Evolutionary conservation across 495 filamentous ascomycete species (phyloP).

Genomic region (Emericellopsis terricola): DNA sequence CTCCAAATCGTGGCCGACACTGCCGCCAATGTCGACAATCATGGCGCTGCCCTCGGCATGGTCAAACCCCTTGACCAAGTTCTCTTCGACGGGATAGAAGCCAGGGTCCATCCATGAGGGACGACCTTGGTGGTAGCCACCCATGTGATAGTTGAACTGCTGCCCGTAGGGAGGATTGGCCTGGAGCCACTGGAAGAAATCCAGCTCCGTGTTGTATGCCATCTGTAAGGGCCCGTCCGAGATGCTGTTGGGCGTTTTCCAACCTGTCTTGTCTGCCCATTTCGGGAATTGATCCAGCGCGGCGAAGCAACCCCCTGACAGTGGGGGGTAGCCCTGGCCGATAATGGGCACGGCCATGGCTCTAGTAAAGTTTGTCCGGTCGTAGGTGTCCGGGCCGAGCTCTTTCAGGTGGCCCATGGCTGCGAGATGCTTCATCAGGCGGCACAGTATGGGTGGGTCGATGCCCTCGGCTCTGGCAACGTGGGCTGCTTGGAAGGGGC

Average conservation of each 20-base stretch:
- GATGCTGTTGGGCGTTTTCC: slow-evolving; percentile 8
- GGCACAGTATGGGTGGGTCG: slow-evolving; percentile 6
- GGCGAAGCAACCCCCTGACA: slow-evolving; percentile 6
- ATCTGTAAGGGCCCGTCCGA: slow-evolving; percentile 13
- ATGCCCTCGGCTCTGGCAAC: slow-evolving; percentile 4
- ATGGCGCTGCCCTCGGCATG: slow-evolving; percentile 13
- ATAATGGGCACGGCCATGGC: slow-evolving; percentile 16
- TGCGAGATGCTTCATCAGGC: slow-evolving; percentile 28
- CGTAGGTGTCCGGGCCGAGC: slow-evolving; percentile 24
- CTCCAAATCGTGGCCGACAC: slow-evolving; percentile 28
- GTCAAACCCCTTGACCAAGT: slow-evolving; percentile 13
- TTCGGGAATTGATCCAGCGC: slow-evolving; percentile 3
- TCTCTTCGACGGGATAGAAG: slow-evolving; percentile 28
- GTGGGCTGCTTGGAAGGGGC: slow-evolving; percentile 1
- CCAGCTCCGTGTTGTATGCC: slow-evolving; percentile 11
- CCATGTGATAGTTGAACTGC: slow-evolving; percentile 34
- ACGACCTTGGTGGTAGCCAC: slow-evolving; percentile 26
- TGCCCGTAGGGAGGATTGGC: slow-evolving; percentile 7
- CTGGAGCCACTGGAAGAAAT: slow-evolving; percentile 12
- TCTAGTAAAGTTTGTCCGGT: slow-evolving; percentile 21
- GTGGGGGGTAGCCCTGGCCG: slow-evolving; percentile 8
- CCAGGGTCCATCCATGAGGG: slow-evolving; percentile 32
- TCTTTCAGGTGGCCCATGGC: slow-evolving; percentile 31
- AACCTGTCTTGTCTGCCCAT: slow-evolving; percentile 10
- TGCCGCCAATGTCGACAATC: slow-evolving; percentile 37